Conservation (phyloP, 2,329 filamentous ascomycete genomes). For the Aspergillus quadricinctus region DNA sequence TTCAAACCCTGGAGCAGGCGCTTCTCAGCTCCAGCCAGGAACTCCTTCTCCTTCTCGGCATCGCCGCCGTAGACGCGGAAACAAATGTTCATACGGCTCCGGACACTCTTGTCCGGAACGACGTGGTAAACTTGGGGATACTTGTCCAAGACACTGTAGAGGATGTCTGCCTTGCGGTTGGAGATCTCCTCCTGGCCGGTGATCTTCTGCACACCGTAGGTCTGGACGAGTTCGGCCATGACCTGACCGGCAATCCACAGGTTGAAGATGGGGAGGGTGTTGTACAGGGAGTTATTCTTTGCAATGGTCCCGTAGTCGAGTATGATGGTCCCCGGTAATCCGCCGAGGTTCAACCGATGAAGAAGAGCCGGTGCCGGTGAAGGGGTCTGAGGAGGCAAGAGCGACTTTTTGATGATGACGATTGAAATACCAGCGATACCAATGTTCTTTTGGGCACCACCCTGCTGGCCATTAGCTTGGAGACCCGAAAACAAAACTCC, state of each 20-base stretch:
- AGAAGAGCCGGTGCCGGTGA: slow-evolving; percentile 67
- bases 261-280: slow-evolving; percentile 91
- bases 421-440: slow-evolving; percentile 83
- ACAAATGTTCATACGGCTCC: slow-evolving; percentile 93
- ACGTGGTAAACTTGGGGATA: slow-evolving; percentile 70
- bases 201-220: slow-evolving; percentile 63
- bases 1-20: slow-evolving; percentile 73
- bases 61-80: slow-evolving; percentile 68
- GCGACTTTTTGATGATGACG: slow-evolving; percentile 73
- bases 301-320: slow-evolving; percentile 79
- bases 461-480: slow-evolving; percentile 28
- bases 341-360: slow-evolving; percentile 69
- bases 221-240: slow-evolving; percentile 66
- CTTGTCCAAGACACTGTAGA: slow-evolving; percentile 75
- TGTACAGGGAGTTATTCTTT: slow-evolving; percentile 94
- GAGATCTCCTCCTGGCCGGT: slow-evolving; percentile 71
- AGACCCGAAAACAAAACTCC: background rate
- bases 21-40: slow-evolving; percentile 67
- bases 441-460: slow-evolving; percentile 90
- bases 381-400: slow-evolving; percentile 64
- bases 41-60: slow-evolving; percentile 70
- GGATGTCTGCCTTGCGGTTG: slow-evolving; percentile 66
- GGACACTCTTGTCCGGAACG: slow-evolving; percentile 68
- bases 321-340: slow-evolving; percentile 60
- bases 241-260: slow-evolving; percentile 89